Percentiles rank a stretch among this genome's conserved stretches.
These are phyloP conservation scores for Pyrenophora graminea DNA, from an alignment of 2,329 filamentous ascomycete species.

Conservation along the genomic window DNA sequence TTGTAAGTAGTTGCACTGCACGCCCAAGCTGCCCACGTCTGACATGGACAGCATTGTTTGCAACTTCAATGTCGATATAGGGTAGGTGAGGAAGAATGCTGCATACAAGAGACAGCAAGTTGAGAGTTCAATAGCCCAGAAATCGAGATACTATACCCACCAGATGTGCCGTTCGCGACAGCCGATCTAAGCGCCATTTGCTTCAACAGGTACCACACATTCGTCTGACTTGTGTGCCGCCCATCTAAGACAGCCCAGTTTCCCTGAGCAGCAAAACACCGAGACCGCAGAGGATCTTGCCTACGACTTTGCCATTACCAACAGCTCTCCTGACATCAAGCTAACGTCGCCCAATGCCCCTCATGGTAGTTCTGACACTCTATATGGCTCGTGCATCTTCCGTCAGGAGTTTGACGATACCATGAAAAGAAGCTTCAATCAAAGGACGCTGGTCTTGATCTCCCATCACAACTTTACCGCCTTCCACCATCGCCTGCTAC, in stretches of 20 bases:
- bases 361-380: constrained; percentile 44
- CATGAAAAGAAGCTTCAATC: constrained; percentile 51
- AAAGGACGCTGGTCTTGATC: constrained; percentile 47
- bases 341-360: constrained; percentile 45
- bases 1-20: constrained; percentile 40
- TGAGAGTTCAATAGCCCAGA: constrained; percentile 41
- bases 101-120: neutral
- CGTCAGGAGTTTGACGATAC: constrained; percentile 48
- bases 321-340: constrained; percentile 62
- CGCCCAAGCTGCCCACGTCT: constrained; percentile 10
- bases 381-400: constrained; percentile 47
- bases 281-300: constrained; percentile 46
- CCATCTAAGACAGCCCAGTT: constrained; percentile 34
- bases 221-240: neutral
- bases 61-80: constrained; percentile 52
- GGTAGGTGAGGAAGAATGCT: constrained; percentile 28
- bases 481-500: constrained; percentile 43
- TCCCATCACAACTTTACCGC: constrained; percentile 48
- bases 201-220: constrained; percentile 45
- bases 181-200: constrained; percentile 49
- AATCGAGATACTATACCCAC: constrained; percentile 49
- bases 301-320: constrained; percentile 49
- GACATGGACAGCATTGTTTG: constrained; percentile 43
- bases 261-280: constrained; percentile 50
- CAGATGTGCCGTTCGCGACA: constrained; percentile 44